Conservation (phyloP, 306 rosid genomes). For the Boehmeria nivea region DNA sequence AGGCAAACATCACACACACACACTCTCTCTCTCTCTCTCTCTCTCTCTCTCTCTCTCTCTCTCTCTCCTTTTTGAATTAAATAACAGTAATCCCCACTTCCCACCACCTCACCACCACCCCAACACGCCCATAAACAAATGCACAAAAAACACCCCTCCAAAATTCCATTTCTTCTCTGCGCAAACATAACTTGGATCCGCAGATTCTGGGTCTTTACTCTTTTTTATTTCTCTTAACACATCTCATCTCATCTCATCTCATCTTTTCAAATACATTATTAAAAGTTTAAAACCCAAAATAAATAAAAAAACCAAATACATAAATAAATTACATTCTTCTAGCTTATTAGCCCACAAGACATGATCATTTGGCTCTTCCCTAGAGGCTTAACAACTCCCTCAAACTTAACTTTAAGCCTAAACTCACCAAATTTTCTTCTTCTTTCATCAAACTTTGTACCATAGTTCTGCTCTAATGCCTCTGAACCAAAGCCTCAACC, state of each 20-base stretch:
- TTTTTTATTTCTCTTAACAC: not conserved
- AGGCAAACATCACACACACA: too few relatives aligned
- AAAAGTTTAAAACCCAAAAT: too few relatives aligned
- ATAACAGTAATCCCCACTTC: constrained; percentile 41
- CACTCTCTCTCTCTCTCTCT: too few relatives aligned
- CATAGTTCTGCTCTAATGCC: constrained; percentile 56
- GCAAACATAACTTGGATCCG: constrained; percentile 90
- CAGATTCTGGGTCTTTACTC: constrained; percentile 58
- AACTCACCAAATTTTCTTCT: constrained; percentile 12
- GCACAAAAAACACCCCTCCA: constrained; percentile 44
- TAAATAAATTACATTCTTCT: constrained; percentile 1
- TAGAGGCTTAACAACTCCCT: constrained; percentile 41
- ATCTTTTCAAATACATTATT: too few relatives aligned
- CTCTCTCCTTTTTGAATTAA: constrained; percentile 28
- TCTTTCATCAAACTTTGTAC: constrained; percentile 50
- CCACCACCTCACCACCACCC: constrained; percentile 33
- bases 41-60: too few relatives aligned
- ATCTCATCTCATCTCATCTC: not conserved
- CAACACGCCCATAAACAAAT: constrained; percentile 55
- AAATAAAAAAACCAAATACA: constrained; percentile 9
- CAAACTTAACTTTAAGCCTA: not conserved
- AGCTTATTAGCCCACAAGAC: constrained; percentile 55
- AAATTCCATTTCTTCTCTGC: constrained; percentile 59
- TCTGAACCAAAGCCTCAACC: constrained; percentile 32
- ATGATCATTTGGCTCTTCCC: constrained; percentile 83